Conservation (phyloP, 2,329 filamentous ascomycete species). For the Albifimbria verrucaria region DNA sequence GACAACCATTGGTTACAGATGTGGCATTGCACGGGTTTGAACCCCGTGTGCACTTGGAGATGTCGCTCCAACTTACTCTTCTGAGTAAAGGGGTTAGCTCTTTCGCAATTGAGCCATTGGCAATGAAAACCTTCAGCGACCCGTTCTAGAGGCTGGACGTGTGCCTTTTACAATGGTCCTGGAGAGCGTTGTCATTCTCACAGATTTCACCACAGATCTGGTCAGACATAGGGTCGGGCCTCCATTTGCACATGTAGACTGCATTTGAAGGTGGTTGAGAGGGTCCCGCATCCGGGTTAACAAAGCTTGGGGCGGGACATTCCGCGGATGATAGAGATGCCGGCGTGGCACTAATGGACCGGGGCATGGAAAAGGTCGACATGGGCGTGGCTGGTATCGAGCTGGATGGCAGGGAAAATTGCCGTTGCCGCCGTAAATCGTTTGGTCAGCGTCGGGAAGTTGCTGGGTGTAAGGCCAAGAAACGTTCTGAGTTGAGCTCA, state of each 20-base stretch:
- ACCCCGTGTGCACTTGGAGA: slow-evolving; percentile 62
- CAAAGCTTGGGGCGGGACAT: not conserved
- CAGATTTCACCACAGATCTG: slow-evolving; percentile 33
- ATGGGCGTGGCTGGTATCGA: not conserved
- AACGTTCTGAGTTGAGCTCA: no score
- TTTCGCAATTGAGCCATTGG: slow-evolving; percentile 53
- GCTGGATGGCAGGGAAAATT: not conserved
- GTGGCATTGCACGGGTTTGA: slow-evolving; percentile 56
- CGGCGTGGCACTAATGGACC: not conserved
- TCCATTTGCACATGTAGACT: not conserved
- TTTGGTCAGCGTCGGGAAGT: no score
- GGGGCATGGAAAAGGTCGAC: not conserved
- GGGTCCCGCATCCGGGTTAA: not conserved
- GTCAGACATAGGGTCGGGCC: slow-evolving; percentile 8
- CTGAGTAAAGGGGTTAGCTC: slow-evolving; percentile 52
- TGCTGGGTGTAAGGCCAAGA: no score
- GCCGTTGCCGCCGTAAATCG: no score
- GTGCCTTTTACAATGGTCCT: slow-evolving; percentile 52
- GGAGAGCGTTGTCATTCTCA: slow-evolving; percentile 45
- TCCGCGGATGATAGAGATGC: not conserved
- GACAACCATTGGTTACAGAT: slow-evolving; percentile 58
- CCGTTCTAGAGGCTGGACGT: slow-evolving; percentile 38
- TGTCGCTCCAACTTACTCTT: slow-evolving; percentile 63
- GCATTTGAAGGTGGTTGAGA: not conserved
- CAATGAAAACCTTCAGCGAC: slow-evolving; percentile 47